phyloP scores from a whole-genome alignment of 305 asterid genomes.

The Rubia peregrina region DNA sequence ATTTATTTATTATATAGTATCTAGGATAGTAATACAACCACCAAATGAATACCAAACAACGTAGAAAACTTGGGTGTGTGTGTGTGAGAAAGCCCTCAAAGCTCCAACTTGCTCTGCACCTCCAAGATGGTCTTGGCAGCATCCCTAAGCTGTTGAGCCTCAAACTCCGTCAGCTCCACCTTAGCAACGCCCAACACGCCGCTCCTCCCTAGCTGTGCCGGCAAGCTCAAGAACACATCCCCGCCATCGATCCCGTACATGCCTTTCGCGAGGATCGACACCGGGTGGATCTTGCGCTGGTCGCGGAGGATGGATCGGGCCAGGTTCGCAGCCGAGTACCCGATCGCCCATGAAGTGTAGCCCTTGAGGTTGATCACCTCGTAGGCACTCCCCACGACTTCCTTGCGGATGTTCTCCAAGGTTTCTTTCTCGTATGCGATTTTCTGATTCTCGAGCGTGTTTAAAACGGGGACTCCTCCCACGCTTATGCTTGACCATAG shows the following conservation, averaged over 20 bases:
- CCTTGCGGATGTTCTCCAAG: constrained; percentile 54
- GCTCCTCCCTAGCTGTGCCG: constrained; percentile 61
- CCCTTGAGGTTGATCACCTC: constrained; percentile 78
- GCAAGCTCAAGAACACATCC: constrained; percentile 74
- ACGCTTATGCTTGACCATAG: constrained; percentile 89
- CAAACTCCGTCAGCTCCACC: constrained; percentile 72
- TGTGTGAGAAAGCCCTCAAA: constrained; percentile 15
- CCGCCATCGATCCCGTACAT: constrained; percentile 54
- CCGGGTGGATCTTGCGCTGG: constrained; percentile 78
- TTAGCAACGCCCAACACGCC: constrained; percentile 75
- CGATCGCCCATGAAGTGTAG: constrained; percentile 95
- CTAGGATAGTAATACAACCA: background rate
- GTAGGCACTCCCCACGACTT: constrained; percentile 69
- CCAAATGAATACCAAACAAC: background rate
- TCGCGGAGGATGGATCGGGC: constrained; percentile 65
- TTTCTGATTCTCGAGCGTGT: constrained; percentile 57
- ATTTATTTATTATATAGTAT: too few relatives aligned
- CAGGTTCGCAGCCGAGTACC: constrained; percentile 74
- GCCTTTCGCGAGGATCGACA: constrained; percentile 72
- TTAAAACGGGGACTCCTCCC: constrained; percentile 77
- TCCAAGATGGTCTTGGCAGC: constrained; percentile 65
- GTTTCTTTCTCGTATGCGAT: constrained; percentile 66
- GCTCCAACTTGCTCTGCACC: constrained; percentile 57
- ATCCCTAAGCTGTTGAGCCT: constrained; percentile 45
- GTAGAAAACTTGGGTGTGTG: background rate